Percentiles rank a stretch among this genome's conserved stretches.
These are phyloP conservation scores for Scolecobasidium constrictum DNA, from an alignment of 2,329 filamentous ascomycete species.

Conservation along the genomic window DNA sequence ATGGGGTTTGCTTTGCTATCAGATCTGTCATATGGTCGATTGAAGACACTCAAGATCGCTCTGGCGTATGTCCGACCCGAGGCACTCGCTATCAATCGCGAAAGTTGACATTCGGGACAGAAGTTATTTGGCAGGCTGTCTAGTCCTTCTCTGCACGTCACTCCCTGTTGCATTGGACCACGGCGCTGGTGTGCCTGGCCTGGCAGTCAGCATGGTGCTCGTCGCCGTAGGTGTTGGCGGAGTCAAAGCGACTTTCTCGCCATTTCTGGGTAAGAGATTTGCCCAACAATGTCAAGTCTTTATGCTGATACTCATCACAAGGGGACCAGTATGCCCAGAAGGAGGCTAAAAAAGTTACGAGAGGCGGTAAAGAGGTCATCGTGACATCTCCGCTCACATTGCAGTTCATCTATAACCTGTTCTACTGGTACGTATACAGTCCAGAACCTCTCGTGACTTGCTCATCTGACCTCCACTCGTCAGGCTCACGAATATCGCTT, in stretches of 20 bases:
- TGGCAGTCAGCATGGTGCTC: slow-evolving; percentile 22
- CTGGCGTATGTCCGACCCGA: slow-evolving; percentile 14
- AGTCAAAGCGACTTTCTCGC: slow-evolving; percentile 23
- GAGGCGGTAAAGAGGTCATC: slow-evolving; percentile 24
- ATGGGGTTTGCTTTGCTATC: slow-evolving; percentile 25
- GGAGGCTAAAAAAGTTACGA: slow-evolving; percentile 14
- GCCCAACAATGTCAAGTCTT: slow-evolving; percentile 6
- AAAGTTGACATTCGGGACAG: slow-evolving; percentile 6
- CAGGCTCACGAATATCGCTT: slow-evolving; percentile 19
- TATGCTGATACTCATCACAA: slow-evolving; percentile 9
- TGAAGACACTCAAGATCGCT: slow-evolving; percentile 23
- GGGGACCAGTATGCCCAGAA: slow-evolving; percentile 24
- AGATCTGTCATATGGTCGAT: slow-evolving; percentile 29
- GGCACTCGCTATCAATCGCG: slow-evolving; percentile 7
- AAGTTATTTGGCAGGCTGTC: slow-evolving; percentile 11
- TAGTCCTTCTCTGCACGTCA: slow-evolving; percentile 18
- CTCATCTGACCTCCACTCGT: neutral
- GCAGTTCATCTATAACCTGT: slow-evolving; percentile 28
- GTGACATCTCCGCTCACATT: slow-evolving; percentile 22
- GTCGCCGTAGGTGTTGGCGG: slow-evolving; percentile 30
- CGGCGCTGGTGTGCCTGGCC: slow-evolving; percentile 14
- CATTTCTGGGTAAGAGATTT: slow-evolving; percentile 21
- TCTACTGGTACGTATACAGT: slow-evolving; percentile 23
- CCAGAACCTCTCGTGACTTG: neutral
- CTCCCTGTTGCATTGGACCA: slow-evolving; percentile 14